Base-by-base conservation (phyloP, 352 stramenopile genomes). In the Phytophthora pseudosyringae region DNA sequence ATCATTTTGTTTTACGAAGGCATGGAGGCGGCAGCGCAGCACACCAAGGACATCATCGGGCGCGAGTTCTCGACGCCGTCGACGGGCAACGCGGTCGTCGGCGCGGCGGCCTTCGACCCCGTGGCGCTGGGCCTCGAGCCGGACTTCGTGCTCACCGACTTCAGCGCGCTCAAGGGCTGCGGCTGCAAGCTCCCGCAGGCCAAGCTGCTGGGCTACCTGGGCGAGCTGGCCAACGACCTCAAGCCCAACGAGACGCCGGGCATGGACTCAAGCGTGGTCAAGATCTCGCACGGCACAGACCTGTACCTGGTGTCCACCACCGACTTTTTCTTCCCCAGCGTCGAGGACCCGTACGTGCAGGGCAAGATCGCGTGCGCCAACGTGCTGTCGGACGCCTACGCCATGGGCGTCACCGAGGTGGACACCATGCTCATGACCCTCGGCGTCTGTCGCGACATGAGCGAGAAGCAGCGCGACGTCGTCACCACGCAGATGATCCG, bases 401-500 rank as follows among this genome's bases (percentile, higher is more conserved):
- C 95, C 28, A 97, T 98, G 84, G 95, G 95, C 50, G 89, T 98
- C 16, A 96, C 91, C 6, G 83, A 98, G 36, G 91, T 97, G 57
- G 95, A 98, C 76, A 98, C 95, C 61, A 94, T 98, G 71, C 79
- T 98, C 49, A 98, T 98, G 95, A 90, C 97, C 36, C 81, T 98
- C 25, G 93, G 92, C 21, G 92, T 97, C 0, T 98, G 86, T 54
- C 81, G 89, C 16, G 90, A 97, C 56, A 98, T 98, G 95, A 88
- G 70, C 16, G 87, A 96, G 40, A 83, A 93, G 15, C 85, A 98
- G 63, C 86, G 94, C 45, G 90, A 95, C 48, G 91, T 98, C 32
- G 95, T 97, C 59, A 98, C 95, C 15, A 91, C 86, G 60, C 85
- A 98, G 71, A 94, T 98, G 81, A 97, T 98, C 33, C 81, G 89